A percentile compares a stretch with the other conserved stretches of the same genome.
Evolutionary conservation across 371 early-diverging fungal species (phyloP).

Genomic region (Paraphysoderma sedebokerense): DNA sequence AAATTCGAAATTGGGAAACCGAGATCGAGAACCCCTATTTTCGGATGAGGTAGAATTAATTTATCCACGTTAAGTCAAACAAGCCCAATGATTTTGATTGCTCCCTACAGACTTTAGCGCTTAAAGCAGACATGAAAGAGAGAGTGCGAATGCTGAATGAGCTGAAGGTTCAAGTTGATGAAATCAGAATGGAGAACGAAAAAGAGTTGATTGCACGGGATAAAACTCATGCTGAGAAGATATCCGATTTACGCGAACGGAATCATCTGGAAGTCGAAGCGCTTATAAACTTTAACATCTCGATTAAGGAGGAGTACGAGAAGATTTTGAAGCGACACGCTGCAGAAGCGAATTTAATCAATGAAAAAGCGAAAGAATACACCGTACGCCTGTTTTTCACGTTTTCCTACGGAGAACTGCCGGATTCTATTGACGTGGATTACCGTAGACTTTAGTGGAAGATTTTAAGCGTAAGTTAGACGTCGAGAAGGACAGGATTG

Average conservation of each 20-base stretch:
- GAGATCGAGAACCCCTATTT: background rate
- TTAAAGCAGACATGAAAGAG: constrained; percentile 30
- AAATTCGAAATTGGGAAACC: background rate
- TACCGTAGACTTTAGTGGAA: constrained; percentile 19
- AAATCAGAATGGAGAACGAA: constrained; percentile 38
- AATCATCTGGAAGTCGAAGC: constrained; percentile 33
- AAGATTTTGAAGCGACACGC: constrained; percentile 17
- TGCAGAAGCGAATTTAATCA: constrained; percentile 3
- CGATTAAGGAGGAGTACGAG: constrained; percentile 21
- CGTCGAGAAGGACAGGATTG: constrained; percentile 32
- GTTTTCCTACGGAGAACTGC: constrained; percentile 17
- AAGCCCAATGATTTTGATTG: no score
- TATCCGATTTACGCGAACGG: constrained; percentile 31
- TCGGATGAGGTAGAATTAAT: constrained; percentile 15
- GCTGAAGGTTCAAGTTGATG: constrained; percentile 27
- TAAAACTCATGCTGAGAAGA: constrained; percentile 30
- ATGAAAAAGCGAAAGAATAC: constrained; percentile 1
- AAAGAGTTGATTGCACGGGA: constrained; percentile 30
- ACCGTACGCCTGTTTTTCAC: background rate
- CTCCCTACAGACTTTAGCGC: constrained; percentile 29
- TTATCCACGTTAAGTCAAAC: no score
- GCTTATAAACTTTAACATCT: constrained; percentile 28
- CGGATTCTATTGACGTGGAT: constrained; percentile 19
- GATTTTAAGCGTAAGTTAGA: constrained; percentile 21
- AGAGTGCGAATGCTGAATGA: constrained; percentile 23